Evolutionary conservation across 2,329 filamentous ascomycete species (phyloP).

Genomic region (Pseudofabraea citricarpa): DNA sequence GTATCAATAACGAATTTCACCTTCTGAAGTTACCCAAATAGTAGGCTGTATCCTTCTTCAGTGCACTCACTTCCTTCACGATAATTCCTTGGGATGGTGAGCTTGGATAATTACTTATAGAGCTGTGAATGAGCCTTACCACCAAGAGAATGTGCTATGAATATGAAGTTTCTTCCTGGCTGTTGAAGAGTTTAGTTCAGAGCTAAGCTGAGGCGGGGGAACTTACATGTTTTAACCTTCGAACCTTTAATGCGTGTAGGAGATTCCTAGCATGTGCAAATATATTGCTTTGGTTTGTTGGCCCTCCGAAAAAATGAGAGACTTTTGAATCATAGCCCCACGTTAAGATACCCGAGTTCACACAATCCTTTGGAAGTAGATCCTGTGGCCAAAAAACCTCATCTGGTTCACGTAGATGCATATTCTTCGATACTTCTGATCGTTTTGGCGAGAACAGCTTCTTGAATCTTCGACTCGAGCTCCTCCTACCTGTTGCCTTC

Average conservation of each 20-base stretch:
- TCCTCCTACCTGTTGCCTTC: background rate
- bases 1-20: background rate
- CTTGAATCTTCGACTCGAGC: conserved; percentile 2
- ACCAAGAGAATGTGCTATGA: conserved; percentile 19
- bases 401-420: background rate
- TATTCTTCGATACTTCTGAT: background rate
- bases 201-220: background rate
- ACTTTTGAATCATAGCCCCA: conserved; percentile 19
- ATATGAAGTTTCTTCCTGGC: conserved; percentile 12
- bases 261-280: conserved; percentile 11
- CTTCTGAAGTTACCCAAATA: too few relatives aligned
- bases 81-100: conserved; percentile 12
- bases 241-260: conserved; percentile 7
- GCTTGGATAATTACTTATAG: background rate
- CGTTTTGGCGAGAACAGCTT: conserved; percentile 8
- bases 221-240: conserved; percentile 11
- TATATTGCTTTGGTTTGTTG: conserved; percentile 16
- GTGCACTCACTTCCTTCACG: conserved; percentile 12
- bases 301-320: conserved; percentile 11
- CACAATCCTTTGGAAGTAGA: conserved; percentile 14
- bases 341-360: conserved; percentile 12
- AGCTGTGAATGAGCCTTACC: conserved; percentile 8
- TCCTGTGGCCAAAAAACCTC: conserved; percentile 16
- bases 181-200: conserved; percentile 3
- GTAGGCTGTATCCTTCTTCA: too few relatives aligned